Base-by-base conservation (phyloP, 345 rosid genomes). In the Turritis glabra region DNA sequence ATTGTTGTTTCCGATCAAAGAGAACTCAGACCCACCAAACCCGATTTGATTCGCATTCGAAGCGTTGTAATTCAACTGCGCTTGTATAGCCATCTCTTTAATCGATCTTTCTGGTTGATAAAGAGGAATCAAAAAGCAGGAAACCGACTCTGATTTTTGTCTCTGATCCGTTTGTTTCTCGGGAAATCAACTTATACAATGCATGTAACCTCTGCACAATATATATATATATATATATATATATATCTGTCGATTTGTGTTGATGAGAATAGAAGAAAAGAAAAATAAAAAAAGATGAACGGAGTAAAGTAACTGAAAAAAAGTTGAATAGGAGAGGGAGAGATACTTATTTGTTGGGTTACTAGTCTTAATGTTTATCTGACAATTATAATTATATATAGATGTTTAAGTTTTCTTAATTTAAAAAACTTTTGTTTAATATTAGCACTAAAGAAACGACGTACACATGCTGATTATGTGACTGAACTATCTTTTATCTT, bases 381-480 rank as follows among this genome's bases (percentile, higher is more conserved):
- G 54, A 76, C 78, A 65, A 65, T 52, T 33, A 14, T 47, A 8
- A 57, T 37, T 74, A 72, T 75, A 58, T 57, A 61, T 15, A 41
- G 47, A 32, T 57, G 48, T 2, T 55, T 71, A 46, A 48, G 7
- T 70, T 32, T 60, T 27, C 10, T 50, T 47, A 29, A 58, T 47
- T 30, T 30, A 1, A 7, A 8, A 27, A 11, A 5, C 11, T 18
- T 52, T 27, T 13, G 13, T 57, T 48, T 60, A 54, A 26, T 29
- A 48, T 58, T 26, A 23, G 25, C 61, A 67, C 59, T 75, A 47
- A 79, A 76, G 83, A 79, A 85, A 79, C 85, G 83, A 86, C 88
- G 94, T 85, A 85, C 83, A 76, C 97, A 89, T 89, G 96, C 94
- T 88, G 87, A 87, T 87, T 87, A 84, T 87, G 89, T 88, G 94